These are phyloP conservation scores for Circinella umbellata DNA, from an alignment of 371 early-diverging fungal species.

Conservation along the genomic window DNA sequence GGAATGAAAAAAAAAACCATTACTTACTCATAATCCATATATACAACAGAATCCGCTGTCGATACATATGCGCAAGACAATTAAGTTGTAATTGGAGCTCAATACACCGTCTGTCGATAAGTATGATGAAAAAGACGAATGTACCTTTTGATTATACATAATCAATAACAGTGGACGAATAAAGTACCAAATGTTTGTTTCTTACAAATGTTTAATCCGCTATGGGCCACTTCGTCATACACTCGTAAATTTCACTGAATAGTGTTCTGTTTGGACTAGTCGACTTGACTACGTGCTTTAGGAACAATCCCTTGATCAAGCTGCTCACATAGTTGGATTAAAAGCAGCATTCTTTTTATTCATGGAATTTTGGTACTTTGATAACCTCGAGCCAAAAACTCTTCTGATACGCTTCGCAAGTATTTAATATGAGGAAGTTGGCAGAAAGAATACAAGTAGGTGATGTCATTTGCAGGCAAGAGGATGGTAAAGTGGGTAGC, in stretches of 20 bases:
- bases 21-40: too few relatives aligned
- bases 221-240: constrained; percentile 81
- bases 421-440: constrained; percentile 68
- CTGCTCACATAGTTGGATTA: constrained; percentile 54
- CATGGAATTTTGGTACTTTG: constrained; percentile 71
- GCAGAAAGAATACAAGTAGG: constrained; percentile 54
- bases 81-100: too few relatives aligned
- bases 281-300: background rate
- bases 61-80: too few relatives aligned
- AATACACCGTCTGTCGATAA: background rate
- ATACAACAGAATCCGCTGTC: too few relatives aligned
- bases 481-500: too few relatives aligned
- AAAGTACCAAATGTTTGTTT: constrained; percentile 66
- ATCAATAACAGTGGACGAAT: background rate
- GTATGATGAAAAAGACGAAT: background rate
- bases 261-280: background rate
- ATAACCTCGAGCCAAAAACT: constrained; percentile 63
- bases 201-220: constrained; percentile 65
- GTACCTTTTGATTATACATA: background rate
- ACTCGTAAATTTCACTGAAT: constrained; percentile 40
- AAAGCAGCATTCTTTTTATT: constrained; percentile 58
- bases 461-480: constrained; percentile 36
- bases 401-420: constrained; percentile 60
- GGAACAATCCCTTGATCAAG: constrained; percentile 60
- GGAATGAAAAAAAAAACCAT: too few relatives aligned